phyloP scores from a whole-genome alignment of 2,329 filamentous ascomycete genomes.

The Aspergillus aculeatinus region DNA sequence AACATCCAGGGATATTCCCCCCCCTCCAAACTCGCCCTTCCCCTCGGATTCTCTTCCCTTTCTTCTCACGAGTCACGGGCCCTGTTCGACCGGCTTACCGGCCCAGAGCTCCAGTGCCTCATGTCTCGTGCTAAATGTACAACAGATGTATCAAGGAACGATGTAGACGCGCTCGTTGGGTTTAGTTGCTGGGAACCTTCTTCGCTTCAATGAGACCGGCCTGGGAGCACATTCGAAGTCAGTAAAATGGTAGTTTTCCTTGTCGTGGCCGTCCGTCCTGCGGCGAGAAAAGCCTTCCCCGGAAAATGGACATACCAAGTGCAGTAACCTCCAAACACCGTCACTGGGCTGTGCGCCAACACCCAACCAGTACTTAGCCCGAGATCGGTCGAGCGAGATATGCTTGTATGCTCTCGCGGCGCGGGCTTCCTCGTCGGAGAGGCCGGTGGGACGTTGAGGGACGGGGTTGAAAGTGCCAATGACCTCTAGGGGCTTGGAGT shows the following conservation, averaged over 20 bases:
- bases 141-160: not conserved
- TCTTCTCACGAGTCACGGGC: not conserved
- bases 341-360: constrained; percentile 94
- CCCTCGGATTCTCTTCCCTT: not conserved
- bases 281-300: not conserved
- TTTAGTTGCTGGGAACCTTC: not conserved
- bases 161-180: not conserved
- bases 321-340: constrained; percentile 79
- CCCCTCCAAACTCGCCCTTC: not conserved
- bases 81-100: not conserved
- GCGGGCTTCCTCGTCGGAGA: constrained; percentile 47
- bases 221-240: not conserved
- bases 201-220: not conserved
- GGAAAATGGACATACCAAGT: constrained; percentile 60
- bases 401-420: constrained; percentile 80
- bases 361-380: constrained; percentile 93
- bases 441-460: constrained; percentile 52
- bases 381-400: constrained; percentile 75
- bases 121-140: constrained; percentile 2
- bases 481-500: constrained; percentile 88
- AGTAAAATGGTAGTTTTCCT: not conserved
- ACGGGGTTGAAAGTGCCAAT: constrained; percentile 68
- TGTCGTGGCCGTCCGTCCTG: not conserved
- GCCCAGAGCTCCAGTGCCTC: not conserved
- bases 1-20: constrained; percentile 8